Conservation (phyloP, 2,329 filamentous ascomycete genomes). For the Penicillium griseofulvum region DNA sequence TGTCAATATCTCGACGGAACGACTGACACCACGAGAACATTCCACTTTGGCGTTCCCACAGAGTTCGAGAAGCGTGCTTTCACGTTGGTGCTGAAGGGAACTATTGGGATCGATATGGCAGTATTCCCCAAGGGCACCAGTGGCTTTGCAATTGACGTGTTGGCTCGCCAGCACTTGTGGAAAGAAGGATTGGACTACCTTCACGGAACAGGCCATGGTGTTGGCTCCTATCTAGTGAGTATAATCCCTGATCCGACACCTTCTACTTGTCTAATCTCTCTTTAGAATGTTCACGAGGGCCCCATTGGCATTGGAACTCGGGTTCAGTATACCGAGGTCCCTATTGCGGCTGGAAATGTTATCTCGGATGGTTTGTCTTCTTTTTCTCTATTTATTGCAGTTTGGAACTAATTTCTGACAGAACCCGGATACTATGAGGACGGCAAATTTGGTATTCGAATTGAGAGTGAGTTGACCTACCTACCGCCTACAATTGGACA, state of each 20-base stretch:
- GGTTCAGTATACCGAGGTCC: conserved; percentile 85
- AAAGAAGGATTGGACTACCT: conserved; percentile 89
- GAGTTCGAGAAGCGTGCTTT: conserved; percentile 84
- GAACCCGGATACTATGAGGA: conserved; percentile 98
- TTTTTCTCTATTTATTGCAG: background rate
- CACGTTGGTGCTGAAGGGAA: conserved; percentile 89
- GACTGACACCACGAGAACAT: conserved; percentile 88
- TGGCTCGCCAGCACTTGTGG: conserved; percentile 92
- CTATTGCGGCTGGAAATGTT: conserved; percentile 87
- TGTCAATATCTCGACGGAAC: conserved; percentile 96
- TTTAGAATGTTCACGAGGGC: conserved; percentile 88
- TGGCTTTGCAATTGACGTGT: conserved; percentile 82
- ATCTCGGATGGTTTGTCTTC: conserved; percentile 66
- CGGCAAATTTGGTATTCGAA: conserved; percentile 88
- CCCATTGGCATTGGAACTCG: conserved; percentile 94
- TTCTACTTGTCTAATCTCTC: conserved; percentile 15
- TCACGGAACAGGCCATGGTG: conserved; percentile 93
- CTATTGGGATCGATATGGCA: conserved; percentile 81
- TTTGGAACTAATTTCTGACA: conserved; percentile 20
- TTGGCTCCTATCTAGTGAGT: conserved; percentile 74
- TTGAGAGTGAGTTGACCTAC: conserved; percentile 64
- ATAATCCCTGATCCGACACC: background rate
- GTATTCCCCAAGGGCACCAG: conserved; percentile 94
- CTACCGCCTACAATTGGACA: background rate
- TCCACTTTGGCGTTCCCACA: conserved; percentile 85